Evolutionary conservation across 1,139 yeast species (phyloP).

Genomic region (Wickerhamomyces sp.): DNA sequence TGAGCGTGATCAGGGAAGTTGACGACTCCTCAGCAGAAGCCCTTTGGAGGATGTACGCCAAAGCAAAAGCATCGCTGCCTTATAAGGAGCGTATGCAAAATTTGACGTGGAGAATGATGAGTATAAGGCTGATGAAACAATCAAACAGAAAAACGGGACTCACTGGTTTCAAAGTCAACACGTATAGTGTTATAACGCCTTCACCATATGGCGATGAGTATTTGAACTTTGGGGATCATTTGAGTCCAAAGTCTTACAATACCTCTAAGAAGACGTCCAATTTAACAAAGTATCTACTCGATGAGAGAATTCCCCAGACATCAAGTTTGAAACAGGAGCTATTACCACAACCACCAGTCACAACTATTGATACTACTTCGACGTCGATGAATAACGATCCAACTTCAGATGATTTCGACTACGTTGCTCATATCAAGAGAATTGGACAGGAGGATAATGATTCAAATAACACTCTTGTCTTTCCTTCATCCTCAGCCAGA

Average conservation of each 20-base stretch:
- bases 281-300: constrained; percentile 18
- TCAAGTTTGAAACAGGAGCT: no score
- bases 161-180: not conserved
- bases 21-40: constrained; percentile 46
- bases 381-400: constrained; percentile 28
- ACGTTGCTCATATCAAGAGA: constrained; percentile 59
- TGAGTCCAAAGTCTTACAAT: constrained; percentile 5
- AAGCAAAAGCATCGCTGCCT: constrained; percentile 75
- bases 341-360: constrained; percentile 1
- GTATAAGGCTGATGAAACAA: constrained; percentile 38
- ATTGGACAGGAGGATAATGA: constrained; percentile 40
- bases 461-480: not conserved
- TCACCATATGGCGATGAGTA: constrained; percentile 17
- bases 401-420: constrained; percentile 54
- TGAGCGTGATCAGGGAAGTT: constrained; percentile 10
- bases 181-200: constrained; percentile 1
- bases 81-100: constrained; percentile 74
- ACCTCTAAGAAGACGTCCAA: constrained; percentile 16
- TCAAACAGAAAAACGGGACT: not conserved
- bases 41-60: constrained; percentile 76
- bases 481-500: not conserved
- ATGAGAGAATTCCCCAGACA: no score
- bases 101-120: constrained; percentile 84
- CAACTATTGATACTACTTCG: not conserved
- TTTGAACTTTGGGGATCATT: constrained; percentile 14